Evolutionary conservation across 768 basidiomycete species (phyloP).

Genomic region (Xerocomellus amylosporus): DNA sequence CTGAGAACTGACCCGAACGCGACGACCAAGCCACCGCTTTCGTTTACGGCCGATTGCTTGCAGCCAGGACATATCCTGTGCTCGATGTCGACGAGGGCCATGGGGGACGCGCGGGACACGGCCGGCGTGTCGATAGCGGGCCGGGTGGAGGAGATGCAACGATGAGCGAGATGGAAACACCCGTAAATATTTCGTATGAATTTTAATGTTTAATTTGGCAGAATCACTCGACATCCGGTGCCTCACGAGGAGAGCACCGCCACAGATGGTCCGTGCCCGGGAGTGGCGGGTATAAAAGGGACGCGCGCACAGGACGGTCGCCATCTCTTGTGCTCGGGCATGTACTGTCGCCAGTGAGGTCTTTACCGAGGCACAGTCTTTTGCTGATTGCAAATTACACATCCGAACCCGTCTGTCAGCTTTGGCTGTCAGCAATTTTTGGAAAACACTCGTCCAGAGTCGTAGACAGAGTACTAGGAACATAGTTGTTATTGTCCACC

Average conservation of each 20-base stretch:
- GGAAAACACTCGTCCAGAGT: constrained; percentile 41
- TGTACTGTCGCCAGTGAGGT: constrained; percentile 96
- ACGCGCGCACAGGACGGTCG: constrained; percentile 15
- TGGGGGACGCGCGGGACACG: not conserved
- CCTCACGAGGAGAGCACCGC: not conserved
- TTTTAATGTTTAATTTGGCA: not conserved
- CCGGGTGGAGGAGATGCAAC: not conserved
- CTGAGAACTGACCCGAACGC: constrained; percentile 79
- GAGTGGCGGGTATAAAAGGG: not conserved
- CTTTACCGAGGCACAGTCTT: constrained; percentile 91
- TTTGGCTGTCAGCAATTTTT: constrained; percentile 93
- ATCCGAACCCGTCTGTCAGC: constrained; percentile 92
- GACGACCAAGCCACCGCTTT: constrained; percentile 85
- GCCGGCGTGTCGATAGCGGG: not conserved
- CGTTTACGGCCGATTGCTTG: constrained; percentile 74
- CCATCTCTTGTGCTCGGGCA: constrained; percentile 93
- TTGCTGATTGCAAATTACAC: constrained; percentile 98
- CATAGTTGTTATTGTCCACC: too few relatives aligned
- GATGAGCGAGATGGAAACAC: too few relatives aligned
- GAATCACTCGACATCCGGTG: too few relatives aligned
- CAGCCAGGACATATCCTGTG: constrained; percentile 80
- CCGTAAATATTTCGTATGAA: too few relatives aligned
- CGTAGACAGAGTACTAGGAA: too few relatives aligned
- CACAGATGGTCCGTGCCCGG: constrained; percentile 23
- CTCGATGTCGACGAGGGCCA: constrained; percentile 35